A percentile compares a stretch with the other conserved stretches of the same genome.
These are phyloP conservation scores for Vitis riparia DNA, from an alignment of 164 flowering plant species.

Conservation along the genomic window DNA sequence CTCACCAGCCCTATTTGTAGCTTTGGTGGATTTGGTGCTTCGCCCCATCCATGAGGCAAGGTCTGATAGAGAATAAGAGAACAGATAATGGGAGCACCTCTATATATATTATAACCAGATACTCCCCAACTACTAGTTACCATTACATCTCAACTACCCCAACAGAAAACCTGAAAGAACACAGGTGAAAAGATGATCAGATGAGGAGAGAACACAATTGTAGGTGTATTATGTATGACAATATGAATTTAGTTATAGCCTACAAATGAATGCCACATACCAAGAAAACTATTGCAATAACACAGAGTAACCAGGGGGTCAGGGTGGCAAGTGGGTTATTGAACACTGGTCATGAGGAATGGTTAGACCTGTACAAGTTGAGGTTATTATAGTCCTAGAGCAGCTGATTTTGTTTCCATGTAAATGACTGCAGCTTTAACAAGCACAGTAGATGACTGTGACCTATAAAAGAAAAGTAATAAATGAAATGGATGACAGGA, in stretches of 20 bases:
- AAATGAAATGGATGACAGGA: no score
- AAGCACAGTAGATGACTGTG: no score
- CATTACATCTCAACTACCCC: background rate
- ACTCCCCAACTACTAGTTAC: background rate
- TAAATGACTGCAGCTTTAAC: no score
- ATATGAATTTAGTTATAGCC: background rate
- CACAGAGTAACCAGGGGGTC: background rate
- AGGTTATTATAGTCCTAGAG: no score
- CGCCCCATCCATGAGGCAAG: background rate
- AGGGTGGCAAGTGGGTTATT: no score
- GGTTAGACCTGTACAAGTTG: no score
- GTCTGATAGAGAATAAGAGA: background rate
- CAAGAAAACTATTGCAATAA: background rate
- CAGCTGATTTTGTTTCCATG: no score
- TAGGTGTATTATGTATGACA: background rate
- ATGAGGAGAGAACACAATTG: background rate
- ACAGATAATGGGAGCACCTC: constrained; percentile 6
- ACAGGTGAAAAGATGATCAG: background rate
- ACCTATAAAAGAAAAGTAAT: no score
- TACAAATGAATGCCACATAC: background rate
- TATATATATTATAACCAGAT: background rate
- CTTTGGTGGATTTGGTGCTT: background rate
- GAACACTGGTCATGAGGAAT: no score
- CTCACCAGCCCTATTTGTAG: no score
- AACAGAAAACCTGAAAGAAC: constrained; percentile 13